A percentile compares a stretch with the other conserved stretches of the same genome.
These are phyloP conservation scores for Wickerhamiella sergipiensis DNA, from an alignment of 805 yeast species.

Conservation along the genomic window DNA sequence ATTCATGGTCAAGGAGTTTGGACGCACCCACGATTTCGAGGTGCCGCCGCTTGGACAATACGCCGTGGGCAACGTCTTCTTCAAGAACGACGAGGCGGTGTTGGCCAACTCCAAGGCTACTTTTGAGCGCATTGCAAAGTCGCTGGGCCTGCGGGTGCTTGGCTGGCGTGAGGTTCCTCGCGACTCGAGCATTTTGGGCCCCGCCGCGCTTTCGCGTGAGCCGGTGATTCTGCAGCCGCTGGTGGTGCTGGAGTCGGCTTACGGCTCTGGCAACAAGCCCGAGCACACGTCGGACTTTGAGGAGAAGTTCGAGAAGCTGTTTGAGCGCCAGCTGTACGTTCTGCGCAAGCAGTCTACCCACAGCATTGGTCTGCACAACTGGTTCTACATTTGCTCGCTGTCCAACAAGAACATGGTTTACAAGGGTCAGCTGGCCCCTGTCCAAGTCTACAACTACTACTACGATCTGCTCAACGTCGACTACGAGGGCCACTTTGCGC, in stretches of 20 bases:
- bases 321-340: conserved; percentile 74
- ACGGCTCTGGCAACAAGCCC: conserved; percentile 28
- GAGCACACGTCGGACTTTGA: conserved; percentile 23
- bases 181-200: conserved; percentile 87
- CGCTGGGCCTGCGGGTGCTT: conserved; percentile 66
- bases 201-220: conserved; percentile 87
- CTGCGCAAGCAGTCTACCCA: conserved; percentile 82
- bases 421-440: conserved; percentile 95
- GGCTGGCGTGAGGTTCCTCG: conserved; percentile 95
- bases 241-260: conserved; percentile 50
- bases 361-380: conserved; percentile 84
- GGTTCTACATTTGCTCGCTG: conserved; percentile 94
- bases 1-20: conserved; percentile 74
- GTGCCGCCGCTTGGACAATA: conserved; percentile 76
- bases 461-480: conserved; percentile 85
- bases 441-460: conserved; percentile 89
- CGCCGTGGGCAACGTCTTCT: conserved; percentile 89
- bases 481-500: conserved; percentile 87
- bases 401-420: conserved; percentile 83
- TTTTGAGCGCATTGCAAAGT: conserved; percentile 66
- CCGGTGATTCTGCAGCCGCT: conserved; percentile 88
- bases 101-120: conserved; percentile 57
- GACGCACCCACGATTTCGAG: conserved; percentile 47
- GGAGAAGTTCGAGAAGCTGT: conserved; percentile 46
- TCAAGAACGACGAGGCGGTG: conserved; percentile 68